A percentile compares a stretch with the other conserved stretches of the same genome.
Conservation (phyloP, 345 rosid species). For the Balakata baccata region DNA sequence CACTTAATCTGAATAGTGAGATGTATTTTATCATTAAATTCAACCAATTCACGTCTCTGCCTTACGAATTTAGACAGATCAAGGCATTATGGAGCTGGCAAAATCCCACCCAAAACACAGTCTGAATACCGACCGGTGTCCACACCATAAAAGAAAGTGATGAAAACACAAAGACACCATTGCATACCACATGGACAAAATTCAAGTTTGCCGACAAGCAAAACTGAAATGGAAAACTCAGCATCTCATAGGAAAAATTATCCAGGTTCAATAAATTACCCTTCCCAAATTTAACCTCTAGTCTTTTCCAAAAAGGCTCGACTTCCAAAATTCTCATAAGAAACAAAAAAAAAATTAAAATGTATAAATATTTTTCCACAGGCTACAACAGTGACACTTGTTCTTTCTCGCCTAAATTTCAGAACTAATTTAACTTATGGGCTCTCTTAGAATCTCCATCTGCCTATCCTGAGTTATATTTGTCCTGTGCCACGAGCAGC, state of each 20-base stretch:
- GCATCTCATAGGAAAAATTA: conserved; percentile 6
- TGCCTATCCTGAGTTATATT: conserved; percentile 36
- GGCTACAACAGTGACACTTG: conserved; percentile 41
- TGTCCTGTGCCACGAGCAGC: conserved; percentile 16
- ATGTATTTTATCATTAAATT: too few species aligned
- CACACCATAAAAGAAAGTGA: too few species aligned
- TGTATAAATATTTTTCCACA: conserved; percentile 24
- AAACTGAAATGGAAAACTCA: neutral
- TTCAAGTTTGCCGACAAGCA: neutral
- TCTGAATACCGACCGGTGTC: too few species aligned
- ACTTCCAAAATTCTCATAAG: conserved; percentile 23
- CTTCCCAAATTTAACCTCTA: conserved; percentile 23
- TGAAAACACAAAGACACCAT: too few species aligned
- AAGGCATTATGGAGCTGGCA: neutral
- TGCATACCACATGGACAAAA: neutral
- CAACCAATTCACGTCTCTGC: too few species aligned
- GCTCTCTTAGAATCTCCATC: conserved; percentile 21
- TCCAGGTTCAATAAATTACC: conserved; percentile 16
- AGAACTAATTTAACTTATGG: conserved; percentile 21
- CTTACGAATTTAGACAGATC: too few species aligned
- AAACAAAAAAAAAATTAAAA: conserved; percentile 11
- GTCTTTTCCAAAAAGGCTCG: conserved; percentile 30
- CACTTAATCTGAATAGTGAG: too few species aligned
- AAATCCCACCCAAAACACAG: neutral
- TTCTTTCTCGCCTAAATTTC: conserved; percentile 33